A percentile compares a stretch with the other conserved stretches of the same genome.
Evolutionary conservation across 805 yeast species (phyloP).

Genomic region (Suhomyces sp.): DNA sequence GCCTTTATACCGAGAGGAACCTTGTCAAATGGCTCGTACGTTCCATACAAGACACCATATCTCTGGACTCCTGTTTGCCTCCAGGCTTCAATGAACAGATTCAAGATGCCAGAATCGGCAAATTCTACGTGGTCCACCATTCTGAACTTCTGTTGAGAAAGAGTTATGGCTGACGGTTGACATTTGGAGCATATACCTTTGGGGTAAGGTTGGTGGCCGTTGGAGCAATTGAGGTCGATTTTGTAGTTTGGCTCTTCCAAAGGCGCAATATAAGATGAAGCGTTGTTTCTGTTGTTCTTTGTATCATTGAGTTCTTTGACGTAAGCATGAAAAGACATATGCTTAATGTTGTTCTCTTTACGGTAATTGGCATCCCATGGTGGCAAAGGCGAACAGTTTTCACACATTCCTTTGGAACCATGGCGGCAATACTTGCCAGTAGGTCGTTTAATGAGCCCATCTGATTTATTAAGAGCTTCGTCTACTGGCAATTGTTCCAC

Average conservation of each 20-base stretch:
- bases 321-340: slow-evolving; percentile 81
- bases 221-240: slow-evolving; percentile 61
- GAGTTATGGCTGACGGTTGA: slow-evolving; percentile 92
- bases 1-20: slow-evolving; percentile 95
- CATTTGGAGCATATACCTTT: slow-evolving; percentile 92
- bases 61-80: slow-evolving; percentile 85
- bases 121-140: slow-evolving; percentile 98
- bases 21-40: slow-evolving; percentile 69
- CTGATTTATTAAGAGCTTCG: slow-evolving; percentile 55
- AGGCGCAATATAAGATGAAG: slow-evolving; percentile 74
- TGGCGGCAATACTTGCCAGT: slow-evolving; percentile 73
- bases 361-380: slow-evolving; percentile 88
- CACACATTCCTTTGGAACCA: slow-evolving; percentile 95
- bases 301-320: slow-evolving; percentile 66
- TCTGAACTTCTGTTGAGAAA: slow-evolving; percentile 84
- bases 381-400: slow-evolving; percentile 91
- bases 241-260: slow-evolving; percentile 66
- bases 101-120: slow-evolving; percentile 66
- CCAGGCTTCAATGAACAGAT: slow-evolving; percentile 89
- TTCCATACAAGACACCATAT: slow-evolving; percentile 80
- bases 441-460: slow-evolving; percentile 70
- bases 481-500: slow-evolving; percentile 45
- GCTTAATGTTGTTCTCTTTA: slow-evolving; percentile 75
- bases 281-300: slow-evolving; percentile 56
- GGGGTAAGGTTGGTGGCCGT: slow-evolving; percentile 94